These are phyloP conservation scores for Chimonanthus praecox DNA, from an alignment of 164 flowering plant genomes.

Conservation along the genomic window DNA sequence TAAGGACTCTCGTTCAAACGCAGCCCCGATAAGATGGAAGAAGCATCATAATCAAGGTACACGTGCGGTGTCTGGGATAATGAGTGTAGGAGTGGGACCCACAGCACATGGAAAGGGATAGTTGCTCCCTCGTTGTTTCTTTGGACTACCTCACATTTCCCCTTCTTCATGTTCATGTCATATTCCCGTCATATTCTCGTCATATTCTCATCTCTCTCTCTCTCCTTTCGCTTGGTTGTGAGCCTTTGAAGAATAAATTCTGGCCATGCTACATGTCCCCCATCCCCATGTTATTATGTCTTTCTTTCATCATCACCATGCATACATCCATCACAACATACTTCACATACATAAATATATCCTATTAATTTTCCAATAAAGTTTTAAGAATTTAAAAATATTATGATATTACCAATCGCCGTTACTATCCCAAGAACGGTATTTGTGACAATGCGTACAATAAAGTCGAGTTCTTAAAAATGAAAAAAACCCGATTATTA, in stretches of 20 bases:
- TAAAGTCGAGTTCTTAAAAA: too few relatives aligned
- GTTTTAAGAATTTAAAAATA: too few relatives aligned
- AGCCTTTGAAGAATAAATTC: slow-evolving; percentile 5
- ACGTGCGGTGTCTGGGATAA: slow-evolving; percentile 15
- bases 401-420: too few relatives aligned
- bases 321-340: not conserved
- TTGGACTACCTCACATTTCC: not conserved
- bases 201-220: slow-evolving; percentile 3
- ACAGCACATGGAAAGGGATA: slow-evolving; percentile 1
- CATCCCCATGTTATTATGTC: not conserved
- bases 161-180: slow-evolving; percentile 8
- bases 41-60: slow-evolving; percentile 3
- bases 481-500: too few relatives aligned
- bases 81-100: slow-evolving; percentile 3
- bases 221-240: slow-evolving; percentile 2
- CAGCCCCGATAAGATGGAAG: too few relatives aligned
- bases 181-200: not conserved
- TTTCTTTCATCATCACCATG: not conserved
- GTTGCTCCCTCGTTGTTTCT: not conserved
- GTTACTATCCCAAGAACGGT: too few relatives aligned
- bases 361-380: too few relatives aligned
- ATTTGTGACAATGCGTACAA: too few relatives aligned
- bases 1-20: too few relatives aligned
- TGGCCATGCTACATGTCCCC: slow-evolving; percentile 1
- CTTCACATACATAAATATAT: slow-evolving; percentile 3